Evolutionary conservation across 257 asterid species (phyloP).

Genomic region (Haberlea rhodopensis): DNA sequence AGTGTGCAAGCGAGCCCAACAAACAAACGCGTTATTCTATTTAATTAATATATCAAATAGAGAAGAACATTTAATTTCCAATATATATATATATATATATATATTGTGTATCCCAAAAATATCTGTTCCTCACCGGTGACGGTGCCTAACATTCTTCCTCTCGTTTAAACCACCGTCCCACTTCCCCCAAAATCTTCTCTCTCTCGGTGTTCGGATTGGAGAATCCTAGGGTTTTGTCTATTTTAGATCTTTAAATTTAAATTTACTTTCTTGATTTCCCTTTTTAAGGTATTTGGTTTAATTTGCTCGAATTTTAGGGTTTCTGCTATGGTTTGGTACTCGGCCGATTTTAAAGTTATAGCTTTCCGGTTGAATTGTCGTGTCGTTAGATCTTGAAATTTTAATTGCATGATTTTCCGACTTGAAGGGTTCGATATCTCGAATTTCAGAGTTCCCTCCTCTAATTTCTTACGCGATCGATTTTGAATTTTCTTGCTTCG

Average conservation of each 20-base stretch:
- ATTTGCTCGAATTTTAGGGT: constrained; percentile 24
- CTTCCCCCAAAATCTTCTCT: constrained; percentile 12
- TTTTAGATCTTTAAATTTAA: constrained; percentile 29
- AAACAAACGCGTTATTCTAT: too few species aligned
- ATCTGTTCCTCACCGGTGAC: background rate
- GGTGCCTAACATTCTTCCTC: background rate
- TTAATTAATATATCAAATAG: too few species aligned
- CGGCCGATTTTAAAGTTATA: constrained; percentile 15
- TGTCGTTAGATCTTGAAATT: background rate
- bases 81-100: too few species aligned
- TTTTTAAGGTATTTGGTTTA: constrained; percentile 7
- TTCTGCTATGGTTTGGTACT: constrained; percentile 18
- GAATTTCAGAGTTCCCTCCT: constrained; percentile 24
- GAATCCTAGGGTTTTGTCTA: constrained; percentile 13
- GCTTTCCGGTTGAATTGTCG: constrained; percentile 10
- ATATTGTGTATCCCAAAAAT: too few species aligned
- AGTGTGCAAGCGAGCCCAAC: too few species aligned
- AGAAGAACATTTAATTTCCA: too few species aligned
- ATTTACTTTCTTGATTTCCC: constrained; percentile 4
- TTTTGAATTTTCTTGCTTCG: constrained; percentile 15
- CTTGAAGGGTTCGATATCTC: too few species aligned
- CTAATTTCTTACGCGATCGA: constrained; percentile 14
- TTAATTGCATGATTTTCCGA: background rate
- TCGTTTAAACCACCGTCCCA: background rate
- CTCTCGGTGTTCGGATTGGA: constrained; percentile 24